Percentiles rank a stretch among this genome's conserved stretches.
Conservation (phyloP, 345 rosid species). For the Salix koriyanagi region DNA sequence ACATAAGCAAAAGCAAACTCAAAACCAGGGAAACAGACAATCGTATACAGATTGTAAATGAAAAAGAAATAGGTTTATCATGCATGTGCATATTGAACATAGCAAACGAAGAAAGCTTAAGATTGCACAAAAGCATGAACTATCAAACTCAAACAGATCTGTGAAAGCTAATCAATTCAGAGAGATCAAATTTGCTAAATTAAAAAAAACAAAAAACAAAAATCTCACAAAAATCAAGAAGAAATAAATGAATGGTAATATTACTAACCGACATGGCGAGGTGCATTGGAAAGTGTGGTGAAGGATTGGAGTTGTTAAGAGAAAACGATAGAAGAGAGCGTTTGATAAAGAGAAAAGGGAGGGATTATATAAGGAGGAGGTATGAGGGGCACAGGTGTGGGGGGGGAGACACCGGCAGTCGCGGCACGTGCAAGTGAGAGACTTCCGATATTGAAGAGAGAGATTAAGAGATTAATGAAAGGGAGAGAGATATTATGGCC, state of each 20-base stretch:
- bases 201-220: no score
- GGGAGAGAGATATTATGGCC: not conserved
- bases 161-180: not conserved
- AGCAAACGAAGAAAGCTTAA: not conserved
- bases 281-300: not conserved
- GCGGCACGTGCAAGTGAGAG: constrained; percentile 9
- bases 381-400: not conserved
- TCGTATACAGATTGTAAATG: no score
- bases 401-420: constrained; percentile 5
- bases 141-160: constrained; percentile 3
- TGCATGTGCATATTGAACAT: not conserved
- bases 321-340: not conserved
- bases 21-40: no score
- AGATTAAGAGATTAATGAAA: not conserved
- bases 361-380: not conserved
- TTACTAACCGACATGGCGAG: constrained; percentile 23
- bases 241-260: not conserved
- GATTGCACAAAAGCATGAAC: not conserved
- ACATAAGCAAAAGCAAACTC: no score
- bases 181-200: not conserved
- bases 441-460: not conserved
- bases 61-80: no score
- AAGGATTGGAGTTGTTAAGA: not conserved
- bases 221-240: not conserved
- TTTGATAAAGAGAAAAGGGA: not conserved